Evolutionary conservation across 305 asterid species (phyloP).

Genomic region (Nicotiana rustica): DNA sequence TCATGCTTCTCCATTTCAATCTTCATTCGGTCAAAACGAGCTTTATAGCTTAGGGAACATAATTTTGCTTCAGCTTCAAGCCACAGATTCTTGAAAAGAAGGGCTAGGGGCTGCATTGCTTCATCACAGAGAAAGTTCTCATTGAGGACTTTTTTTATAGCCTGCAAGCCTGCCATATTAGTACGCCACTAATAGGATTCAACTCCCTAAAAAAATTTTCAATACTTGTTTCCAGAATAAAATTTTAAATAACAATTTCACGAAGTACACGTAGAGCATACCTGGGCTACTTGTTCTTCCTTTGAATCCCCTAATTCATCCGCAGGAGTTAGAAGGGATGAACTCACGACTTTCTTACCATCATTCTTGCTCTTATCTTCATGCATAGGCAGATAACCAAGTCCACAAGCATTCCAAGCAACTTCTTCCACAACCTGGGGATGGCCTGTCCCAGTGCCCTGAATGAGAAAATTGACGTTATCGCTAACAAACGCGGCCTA

Average conservation of each 20-base stretch:
- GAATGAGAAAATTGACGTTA: conserved; percentile 5
- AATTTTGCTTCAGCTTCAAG: conserved; percentile 92
- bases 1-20: conserved; percentile 63
- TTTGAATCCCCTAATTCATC: conserved; percentile 53
- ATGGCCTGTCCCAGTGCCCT: conserved; percentile 53
- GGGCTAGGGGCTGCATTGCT: conserved; percentile 67
- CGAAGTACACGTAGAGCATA: conserved; percentile 40
- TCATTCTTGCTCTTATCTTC: conserved; percentile 39
- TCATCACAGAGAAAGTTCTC: conserved; percentile 68
- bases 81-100: conserved; percentile 83
- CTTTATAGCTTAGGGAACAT: conserved; percentile 74
- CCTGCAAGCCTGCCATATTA: conserved; percentile 56
- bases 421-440: conserved; percentile 46
- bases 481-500: background rate
- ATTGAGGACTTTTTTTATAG: conserved; percentile 77
- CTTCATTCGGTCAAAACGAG: conserved; percentile 81
- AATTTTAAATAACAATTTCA: background rate
- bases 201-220: conserved; percentile 12
- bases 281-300: conserved; percentile 73
- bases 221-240: background rate
- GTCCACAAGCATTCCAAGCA: conserved; percentile 40
- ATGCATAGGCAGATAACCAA: conserved; percentile 40
- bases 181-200: background rate
- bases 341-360: conserved; percentile 54
- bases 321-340: conserved; percentile 43